These are phyloP conservation scores for Eucalyptus regnans DNA, from an alignment of 345 rosid genomes.

Conservation along the genomic window DNA sequence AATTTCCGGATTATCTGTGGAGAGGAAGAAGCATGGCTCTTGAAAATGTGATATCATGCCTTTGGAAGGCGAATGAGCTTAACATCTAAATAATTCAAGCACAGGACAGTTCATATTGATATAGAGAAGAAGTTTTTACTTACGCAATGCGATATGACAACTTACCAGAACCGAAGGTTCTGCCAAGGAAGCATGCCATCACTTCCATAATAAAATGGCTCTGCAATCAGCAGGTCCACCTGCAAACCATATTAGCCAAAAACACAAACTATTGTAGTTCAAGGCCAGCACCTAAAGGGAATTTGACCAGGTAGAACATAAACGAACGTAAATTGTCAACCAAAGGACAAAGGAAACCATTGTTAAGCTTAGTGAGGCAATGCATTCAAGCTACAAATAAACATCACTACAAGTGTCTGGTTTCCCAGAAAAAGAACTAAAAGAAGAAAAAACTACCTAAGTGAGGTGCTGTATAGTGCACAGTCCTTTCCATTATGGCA, in stretches of 20 bases:
- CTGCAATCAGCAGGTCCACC: slow-evolving; percentile 82
- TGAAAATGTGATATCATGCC: neutral
- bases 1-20: neutral
- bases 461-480: neutral
- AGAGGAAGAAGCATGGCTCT: neutral
- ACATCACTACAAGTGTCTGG: neutral
- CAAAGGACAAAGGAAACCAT: neutral
- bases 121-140: neutral
- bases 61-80: neutral
- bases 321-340: neutral
- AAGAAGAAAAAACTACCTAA: neutral
- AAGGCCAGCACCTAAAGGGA: neutral
- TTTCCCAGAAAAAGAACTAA: neutral
- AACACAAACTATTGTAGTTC: neutral
- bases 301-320: neutral
- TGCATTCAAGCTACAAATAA: neutral
- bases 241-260: slow-evolving; percentile 4
- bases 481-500: neutral
- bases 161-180: slow-evolving; percentile 86
- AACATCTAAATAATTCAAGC: neutral
- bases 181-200: slow-evolving; percentile 91
- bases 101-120: neutral
- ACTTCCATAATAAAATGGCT: slow-evolving; percentile 70
- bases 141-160: neutral
- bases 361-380: neutral